Percentiles rank a stretch among this genome's conserved stretches.
Evolutionary conservation across 371 early-diverging fungal genomes (phyloP).

Genomic region (Saksenaea vasiformis): DNA sequence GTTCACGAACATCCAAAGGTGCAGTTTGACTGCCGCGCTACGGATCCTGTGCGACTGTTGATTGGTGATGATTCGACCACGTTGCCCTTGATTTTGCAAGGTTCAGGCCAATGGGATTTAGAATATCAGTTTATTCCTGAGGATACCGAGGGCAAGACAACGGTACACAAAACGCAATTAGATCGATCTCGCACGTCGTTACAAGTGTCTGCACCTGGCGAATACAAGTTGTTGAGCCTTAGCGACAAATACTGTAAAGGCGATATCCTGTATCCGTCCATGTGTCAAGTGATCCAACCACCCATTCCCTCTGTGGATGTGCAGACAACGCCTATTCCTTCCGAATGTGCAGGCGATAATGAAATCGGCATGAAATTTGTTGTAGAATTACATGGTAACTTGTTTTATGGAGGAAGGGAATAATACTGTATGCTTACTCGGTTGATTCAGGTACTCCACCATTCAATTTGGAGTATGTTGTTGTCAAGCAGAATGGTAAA

Average conservation of each 20-base stretch:
- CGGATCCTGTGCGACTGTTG: conserved; percentile 37
- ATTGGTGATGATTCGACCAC: conserved; percentile 29
- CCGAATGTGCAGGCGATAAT: conserved; percentile 46
- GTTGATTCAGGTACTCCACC: conserved; percentile 39
- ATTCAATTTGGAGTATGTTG: conserved; percentile 38
- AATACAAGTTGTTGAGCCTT: conserved; percentile 37
- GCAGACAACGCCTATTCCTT: conserved; percentile 42
- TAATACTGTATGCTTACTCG: neutral
- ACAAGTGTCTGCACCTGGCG: conserved; percentile 34
- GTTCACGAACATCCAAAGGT: conserved; percentile 40
- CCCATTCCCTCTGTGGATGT: conserved; percentile 37
- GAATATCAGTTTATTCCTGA: conserved; percentile 22
- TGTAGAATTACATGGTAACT: conserved; percentile 35
- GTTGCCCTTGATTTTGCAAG: conserved; percentile 36
- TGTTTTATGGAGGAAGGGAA: neutral
- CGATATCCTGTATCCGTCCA: conserved; percentile 40
- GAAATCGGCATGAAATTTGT: conserved; percentile 52
- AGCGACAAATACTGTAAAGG: conserved; percentile 42
- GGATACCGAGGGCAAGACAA: neutral
- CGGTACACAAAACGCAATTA: neutral
- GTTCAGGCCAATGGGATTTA: conserved; percentile 36
- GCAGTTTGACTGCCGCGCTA: conserved; percentile 37
- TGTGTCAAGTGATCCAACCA: conserved; percentile 47
- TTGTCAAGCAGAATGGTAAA: conserved; percentile 32
- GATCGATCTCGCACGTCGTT: conserved; percentile 13